phyloP scores from a whole-genome alignment of 345 rosid species.

The Schrenkiella parvula region DNA sequence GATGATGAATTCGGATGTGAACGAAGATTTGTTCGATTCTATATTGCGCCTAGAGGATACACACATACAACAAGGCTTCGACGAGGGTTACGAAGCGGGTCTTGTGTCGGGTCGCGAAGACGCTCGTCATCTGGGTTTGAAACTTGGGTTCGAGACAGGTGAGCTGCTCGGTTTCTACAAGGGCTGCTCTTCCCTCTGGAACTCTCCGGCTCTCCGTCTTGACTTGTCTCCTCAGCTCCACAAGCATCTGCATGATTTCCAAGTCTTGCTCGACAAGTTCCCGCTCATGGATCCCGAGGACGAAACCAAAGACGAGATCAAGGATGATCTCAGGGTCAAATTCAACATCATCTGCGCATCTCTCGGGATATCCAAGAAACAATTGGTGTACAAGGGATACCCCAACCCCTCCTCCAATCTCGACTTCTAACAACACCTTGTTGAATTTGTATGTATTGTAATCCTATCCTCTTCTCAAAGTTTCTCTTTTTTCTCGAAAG shows the following conservation, averaged over 20 bases:
- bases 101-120: slow-evolving; percentile 54
- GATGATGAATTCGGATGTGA: neutral
- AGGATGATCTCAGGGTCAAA: slow-evolving; percentile 54
- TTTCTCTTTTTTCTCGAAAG: neutral
- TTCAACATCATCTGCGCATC: slow-evolving; percentile 60
- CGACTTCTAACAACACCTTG: slow-evolving; percentile 43
- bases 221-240: slow-evolving; percentile 55
- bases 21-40: slow-evolving; percentile 52
- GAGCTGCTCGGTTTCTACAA: slow-evolving; percentile 77
- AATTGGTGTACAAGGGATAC: slow-evolving; percentile 58
- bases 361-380: slow-evolving; percentile 43
- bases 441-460: neutral
- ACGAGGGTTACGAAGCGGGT: slow-evolving; percentile 51
- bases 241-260: slow-evolving; percentile 55
- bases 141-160: slow-evolving; percentile 72
- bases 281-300: slow-evolving; percentile 66
- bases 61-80: slow-evolving; percentile 59
- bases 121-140: slow-evolving; percentile 38
- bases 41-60: slow-evolving; percentile 56
- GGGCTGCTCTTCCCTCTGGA: slow-evolving; percentile 74
- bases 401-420: slow-evolving; percentile 43
- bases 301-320: slow-evolving; percentile 53
- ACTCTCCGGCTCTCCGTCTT: slow-evolving; percentile 46
- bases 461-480: neutral
- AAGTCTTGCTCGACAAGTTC: slow-evolving; percentile 46